phyloP scores from a whole-genome alignment of 495 filamentous ascomycete species.

The Letharia columbiana region DNA sequence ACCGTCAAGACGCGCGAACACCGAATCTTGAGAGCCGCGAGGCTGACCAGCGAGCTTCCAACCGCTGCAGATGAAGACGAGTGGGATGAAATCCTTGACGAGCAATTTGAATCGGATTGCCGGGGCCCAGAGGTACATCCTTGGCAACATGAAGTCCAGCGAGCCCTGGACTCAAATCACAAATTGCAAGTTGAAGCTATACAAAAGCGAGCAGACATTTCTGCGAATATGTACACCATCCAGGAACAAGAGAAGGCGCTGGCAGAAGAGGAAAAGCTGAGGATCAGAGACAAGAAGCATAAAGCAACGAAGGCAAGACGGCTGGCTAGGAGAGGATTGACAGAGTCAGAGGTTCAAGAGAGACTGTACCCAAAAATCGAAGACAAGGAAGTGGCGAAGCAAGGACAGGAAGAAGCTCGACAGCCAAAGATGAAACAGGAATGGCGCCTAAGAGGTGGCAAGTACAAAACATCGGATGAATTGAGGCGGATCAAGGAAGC shows the following conservation, averaged over 20 bases:
- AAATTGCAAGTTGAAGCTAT: conserved; percentile 28
- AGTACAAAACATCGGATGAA: background rate
- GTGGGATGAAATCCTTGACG: conserved; percentile 42
- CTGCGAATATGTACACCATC: conserved; percentile 42
- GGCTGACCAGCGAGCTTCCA: conserved; percentile 29
- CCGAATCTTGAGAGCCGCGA: conserved; percentile 32
- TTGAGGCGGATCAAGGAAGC: background rate
- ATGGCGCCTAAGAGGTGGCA: background rate
- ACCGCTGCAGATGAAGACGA: conserved; percentile 47
- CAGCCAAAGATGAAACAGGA: background rate
- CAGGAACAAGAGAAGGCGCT: conserved; percentile 30
- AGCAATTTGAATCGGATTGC: conserved; percentile 13
- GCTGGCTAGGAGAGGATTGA: conserved; percentile 17
- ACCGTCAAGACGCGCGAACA: conserved; percentile 36
- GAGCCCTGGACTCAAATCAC: conserved; percentile 9
- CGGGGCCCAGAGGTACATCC: background rate
- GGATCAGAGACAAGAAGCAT: conserved; percentile 12
- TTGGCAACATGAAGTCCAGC: conserved; percentile 21
- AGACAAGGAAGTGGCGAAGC: background rate
- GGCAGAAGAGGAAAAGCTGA: conserved; percentile 17
- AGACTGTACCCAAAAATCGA: conserved; percentile 14
- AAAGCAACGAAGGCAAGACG: conserved; percentile 16
- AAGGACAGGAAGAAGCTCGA: background rate
- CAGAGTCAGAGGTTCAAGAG: conserved; percentile 12
- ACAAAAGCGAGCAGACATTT: conserved; percentile 48